Conservation (phyloP, 495 filamentous ascomycete genomes). For the Talaromyces wortmannii region DNA sequence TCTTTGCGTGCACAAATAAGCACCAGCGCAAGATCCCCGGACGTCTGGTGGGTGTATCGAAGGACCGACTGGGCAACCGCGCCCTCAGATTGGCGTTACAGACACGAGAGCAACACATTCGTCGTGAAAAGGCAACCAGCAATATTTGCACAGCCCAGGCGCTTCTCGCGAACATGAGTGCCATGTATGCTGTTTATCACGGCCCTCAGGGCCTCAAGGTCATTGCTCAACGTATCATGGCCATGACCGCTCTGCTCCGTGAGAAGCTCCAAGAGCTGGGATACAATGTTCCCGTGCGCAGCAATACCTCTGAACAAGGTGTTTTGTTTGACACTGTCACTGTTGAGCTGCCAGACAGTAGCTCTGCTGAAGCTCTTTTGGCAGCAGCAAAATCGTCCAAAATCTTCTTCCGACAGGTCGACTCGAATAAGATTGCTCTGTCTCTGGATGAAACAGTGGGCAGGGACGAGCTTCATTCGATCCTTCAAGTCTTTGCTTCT, state of each 20-base stretch:
- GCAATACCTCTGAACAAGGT: constrained; percentile 43
- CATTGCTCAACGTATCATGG: constrained; percentile 74
- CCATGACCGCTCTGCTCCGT: constrained; percentile 64
- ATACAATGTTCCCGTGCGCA: constrained; percentile 51
- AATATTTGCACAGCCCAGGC: constrained; percentile 99
- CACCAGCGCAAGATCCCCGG: constrained; percentile 96
- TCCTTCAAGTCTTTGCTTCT: constrained; percentile 51
- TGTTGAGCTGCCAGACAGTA: constrained; percentile 47
- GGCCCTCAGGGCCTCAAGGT: constrained; percentile 77
- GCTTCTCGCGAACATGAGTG: constrained; percentile 92
- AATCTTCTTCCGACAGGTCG: constrained; percentile 61
- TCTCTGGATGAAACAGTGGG: constrained; percentile 70
- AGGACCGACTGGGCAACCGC: constrained; percentile 77
- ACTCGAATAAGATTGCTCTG: constrained; percentile 53
- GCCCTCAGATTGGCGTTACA: constrained; percentile 89
- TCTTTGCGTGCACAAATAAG: constrained; percentile 90
- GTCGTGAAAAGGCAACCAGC: constrained; percentile 95
- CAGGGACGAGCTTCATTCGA: constrained; percentile 50
- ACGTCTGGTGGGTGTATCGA: constrained; percentile 85
- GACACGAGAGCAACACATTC: constrained; percentile 95
- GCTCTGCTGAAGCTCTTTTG: constrained; percentile 43
- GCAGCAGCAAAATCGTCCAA: constrained; percentile 40
- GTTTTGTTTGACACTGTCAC: constrained; percentile 77
- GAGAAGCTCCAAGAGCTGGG: constrained; percentile 59
- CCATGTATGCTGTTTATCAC: constrained; percentile 97